Evolutionary conservation across 1,284 basidiomycete genomes (phyloP).

Genomic region (Hemileccinum hortonii): DNA sequence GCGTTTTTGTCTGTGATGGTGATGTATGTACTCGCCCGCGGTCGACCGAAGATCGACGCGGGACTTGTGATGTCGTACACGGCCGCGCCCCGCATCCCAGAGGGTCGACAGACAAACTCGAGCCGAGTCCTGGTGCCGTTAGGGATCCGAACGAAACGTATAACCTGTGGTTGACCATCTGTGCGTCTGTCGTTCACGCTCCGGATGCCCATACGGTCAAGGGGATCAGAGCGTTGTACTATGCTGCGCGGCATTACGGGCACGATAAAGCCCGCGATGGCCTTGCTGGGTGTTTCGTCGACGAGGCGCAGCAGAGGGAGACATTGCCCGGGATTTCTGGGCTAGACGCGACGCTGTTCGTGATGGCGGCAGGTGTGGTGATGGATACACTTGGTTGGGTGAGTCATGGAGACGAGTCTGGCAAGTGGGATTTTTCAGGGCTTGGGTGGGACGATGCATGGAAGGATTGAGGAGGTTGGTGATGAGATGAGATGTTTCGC

Average conservation of each 20-base stretch:
- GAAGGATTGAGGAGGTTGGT: conserved; percentile 28
- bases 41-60: conserved; percentile 58
- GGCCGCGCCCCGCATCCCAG: conserved; percentile 42
- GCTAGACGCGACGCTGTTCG: conserved; percentile 64
- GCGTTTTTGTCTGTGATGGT: conserved; percentile 48
- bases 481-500: no score
- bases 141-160: conserved; percentile 40
- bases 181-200: conserved; percentile 53
- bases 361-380: conserved; percentile 60
- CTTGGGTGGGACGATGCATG: conserved; percentile 72
- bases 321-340: conserved; percentile 40
- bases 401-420: conserved; percentile 48
- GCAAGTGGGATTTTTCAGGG: conserved; percentile 59
- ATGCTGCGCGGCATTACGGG: conserved; percentile 52
- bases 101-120: conserved; percentile 1
- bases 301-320: conserved; percentile 39
- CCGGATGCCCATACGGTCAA: conserved; percentile 65
- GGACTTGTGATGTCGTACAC: conserved; percentile 57
- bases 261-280: conserved; percentile 39
- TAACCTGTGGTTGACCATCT: conserved; percentile 61
- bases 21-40: conserved; percentile 48
- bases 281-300: conserved; percentile 45
- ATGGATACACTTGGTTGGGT: conserved; percentile 66
- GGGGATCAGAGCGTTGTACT: conserved; percentile 54
- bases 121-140: conserved; percentile 18